Conservation (phyloP, 225 moss, liverwort and hornwort genomes). For the Marchantia paleacea region DNA sequence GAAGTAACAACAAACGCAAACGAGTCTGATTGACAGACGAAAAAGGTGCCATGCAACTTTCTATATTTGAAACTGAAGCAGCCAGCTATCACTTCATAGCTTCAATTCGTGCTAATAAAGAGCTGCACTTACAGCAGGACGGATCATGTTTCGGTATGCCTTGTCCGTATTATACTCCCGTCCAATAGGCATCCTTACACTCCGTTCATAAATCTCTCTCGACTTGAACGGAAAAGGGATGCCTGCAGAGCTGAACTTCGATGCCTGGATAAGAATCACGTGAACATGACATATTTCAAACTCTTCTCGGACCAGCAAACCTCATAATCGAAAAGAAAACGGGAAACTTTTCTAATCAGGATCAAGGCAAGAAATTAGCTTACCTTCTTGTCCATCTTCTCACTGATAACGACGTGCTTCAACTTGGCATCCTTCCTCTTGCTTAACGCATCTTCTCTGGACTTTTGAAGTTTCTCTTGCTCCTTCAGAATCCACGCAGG, state of each 20-base stretch:
- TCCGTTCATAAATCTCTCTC: constrained; percentile 80
- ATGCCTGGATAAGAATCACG: constrained; percentile 38
- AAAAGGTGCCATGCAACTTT: neutral
- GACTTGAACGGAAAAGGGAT: constrained; percentile 78
- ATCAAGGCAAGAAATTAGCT: neutral
- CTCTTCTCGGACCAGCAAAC: too few species aligned
- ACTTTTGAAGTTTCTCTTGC: constrained; percentile 56
- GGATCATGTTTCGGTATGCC: constrained; percentile 85
- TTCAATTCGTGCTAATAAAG: neutral
- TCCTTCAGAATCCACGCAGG: constrained; percentile 61
- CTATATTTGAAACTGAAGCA: neutral
- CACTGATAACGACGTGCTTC: constrained; percentile 81
- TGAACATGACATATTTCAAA: too few species aligned
- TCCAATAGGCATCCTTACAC: constrained; percentile 87
- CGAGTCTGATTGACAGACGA: neutral
- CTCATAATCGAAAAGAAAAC: too few species aligned
- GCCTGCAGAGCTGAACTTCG: constrained; percentile 59
- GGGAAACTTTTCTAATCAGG: too few species aligned
- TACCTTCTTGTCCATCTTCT: constrained; percentile 87
- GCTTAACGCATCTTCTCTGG: constrained; percentile 50
- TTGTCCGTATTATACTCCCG: constrained; percentile 90
- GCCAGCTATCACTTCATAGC: neutral
- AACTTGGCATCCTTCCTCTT: constrained; percentile 79
- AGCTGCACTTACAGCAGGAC: constrained; percentile 62
- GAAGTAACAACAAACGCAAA: neutral